Evolutionary conservation across 176 grass and related monocot species (phyloP).

Genomic region (Triticum timopheevii): DNA sequence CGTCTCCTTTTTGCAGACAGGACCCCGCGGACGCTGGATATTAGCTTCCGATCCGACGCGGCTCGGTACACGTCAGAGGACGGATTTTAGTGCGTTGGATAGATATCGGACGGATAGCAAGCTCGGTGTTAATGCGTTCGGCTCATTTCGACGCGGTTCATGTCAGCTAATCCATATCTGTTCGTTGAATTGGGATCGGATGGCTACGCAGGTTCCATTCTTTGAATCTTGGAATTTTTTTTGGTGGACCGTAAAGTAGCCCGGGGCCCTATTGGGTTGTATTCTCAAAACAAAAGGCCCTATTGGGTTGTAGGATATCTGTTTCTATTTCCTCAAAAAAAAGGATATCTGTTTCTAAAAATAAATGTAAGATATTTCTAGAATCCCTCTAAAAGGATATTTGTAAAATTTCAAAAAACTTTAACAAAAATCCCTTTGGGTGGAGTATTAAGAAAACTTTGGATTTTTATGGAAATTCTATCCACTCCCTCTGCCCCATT

Average conservation of each 20-base stretch:
- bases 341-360: too few relatives aligned
- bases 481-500: too few relatives aligned
- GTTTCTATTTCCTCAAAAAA: too few relatives aligned
- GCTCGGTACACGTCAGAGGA: background rate
- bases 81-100: background rate
- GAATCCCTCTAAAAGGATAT: too few relatives aligned
- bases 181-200: background rate
- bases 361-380: too few relatives aligned
- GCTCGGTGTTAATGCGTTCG: background rate
- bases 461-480: too few relatives aligned
- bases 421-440: too few relatives aligned
- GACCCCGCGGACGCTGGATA: background rate
- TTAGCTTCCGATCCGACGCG: background rate
- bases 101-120: background rate
- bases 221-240: background rate
- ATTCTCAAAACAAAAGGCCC: too few relatives aligned
- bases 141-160: background rate
- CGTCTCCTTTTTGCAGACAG: conserved; percentile 15
- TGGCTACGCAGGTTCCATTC: background rate
- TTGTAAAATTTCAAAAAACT: too few relatives aligned
- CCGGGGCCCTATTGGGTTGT: too few relatives aligned
- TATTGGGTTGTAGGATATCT: too few relatives aligned
- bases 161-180: background rate
- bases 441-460: too few relatives aligned
- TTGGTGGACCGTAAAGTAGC: background rate